Base-by-base conservation (phyloP, 2,329 filamentous ascomycete genomes). In the Pseudogymnoascus sp. region DNA sequence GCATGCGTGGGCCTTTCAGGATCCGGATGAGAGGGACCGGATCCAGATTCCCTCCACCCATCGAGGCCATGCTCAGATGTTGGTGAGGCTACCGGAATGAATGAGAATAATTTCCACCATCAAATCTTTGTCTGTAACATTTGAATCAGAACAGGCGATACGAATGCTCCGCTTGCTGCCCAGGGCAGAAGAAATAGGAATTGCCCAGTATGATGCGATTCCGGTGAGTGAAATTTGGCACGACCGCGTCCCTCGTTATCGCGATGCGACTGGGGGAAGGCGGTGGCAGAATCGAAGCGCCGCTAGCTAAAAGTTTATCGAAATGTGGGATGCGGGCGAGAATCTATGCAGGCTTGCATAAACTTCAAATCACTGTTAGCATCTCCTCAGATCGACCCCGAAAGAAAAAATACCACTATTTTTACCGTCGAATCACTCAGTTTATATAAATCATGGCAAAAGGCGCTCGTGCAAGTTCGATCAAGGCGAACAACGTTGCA, bases 401-500 rank as follows among this genome's bases (percentile, higher is more conserved):
- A 34, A 56, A 56, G 28, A 56, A 56, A 56, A 34, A 18, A 5
- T 11, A 56, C n/a, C 50, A 12, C 11, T 34, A 31, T 56, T 34
- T 16, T 40, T 16, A 11, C 25, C 40, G 31, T 40, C 18, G 38
- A 60, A 60, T 34, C 59, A 23, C 16, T 18, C 16, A 25, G 37
- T 40, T 31, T 66, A 69, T 63, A 50, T 12, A 61, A 73, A 82
- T 63, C 70, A 97, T 97, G 93, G 93, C 93, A 23, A 97, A 96
- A 76, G 89, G 90, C 74, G 81, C 89, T 66, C 84, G 93, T 75
- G 85, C 93, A 68, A 96, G 89, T 74, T 81, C 84, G 68, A 86
- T 82, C 71, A 97, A 97, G 80, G 82, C 83, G 72, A 97, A 97
- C 80, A 91, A 92, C 78, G 82, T 84, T 69, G 88, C 85, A 70